Percentiles rank a stretch among this genome's conserved stretches.
Evolutionary conservation across 1,139 yeast genomes (phyloP).

Genomic region (Suhomyces taliae): DNA sequence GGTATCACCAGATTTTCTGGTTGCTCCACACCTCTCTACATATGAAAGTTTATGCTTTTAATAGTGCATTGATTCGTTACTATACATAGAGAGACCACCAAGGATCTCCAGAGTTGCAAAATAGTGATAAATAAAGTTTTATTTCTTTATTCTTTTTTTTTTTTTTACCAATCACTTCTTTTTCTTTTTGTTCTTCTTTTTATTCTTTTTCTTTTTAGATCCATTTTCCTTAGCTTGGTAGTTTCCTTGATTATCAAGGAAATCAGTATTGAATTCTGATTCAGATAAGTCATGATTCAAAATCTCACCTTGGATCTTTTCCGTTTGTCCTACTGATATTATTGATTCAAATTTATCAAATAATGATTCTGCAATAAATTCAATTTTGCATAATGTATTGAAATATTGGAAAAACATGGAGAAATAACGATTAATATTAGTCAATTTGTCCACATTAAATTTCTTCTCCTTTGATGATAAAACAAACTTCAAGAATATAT

Average conservation of each 20-base stretch:
- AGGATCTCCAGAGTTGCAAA: too few species aligned
- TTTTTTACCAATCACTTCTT: slow-evolving; percentile 8
- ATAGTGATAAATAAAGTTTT: too few species aligned
- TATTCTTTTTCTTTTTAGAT: slow-evolving; percentile 27
- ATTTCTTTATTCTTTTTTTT: not conserved
- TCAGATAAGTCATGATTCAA: slow-evolving; percentile 9
- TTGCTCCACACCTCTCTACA: too few species aligned
- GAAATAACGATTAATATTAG: slow-evolving; percentile 18
- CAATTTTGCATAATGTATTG: slow-evolving; percentile 34
- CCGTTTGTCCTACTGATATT: slow-evolving; percentile 20
- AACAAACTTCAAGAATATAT: slow-evolving; percentile 10
- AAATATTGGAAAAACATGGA: slow-evolving; percentile 27
- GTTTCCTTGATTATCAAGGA: slow-evolving; percentile 20
- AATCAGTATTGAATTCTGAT: slow-evolving; percentile 26
- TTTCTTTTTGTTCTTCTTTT: slow-evolving; percentile 23
- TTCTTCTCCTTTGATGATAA: slow-evolving; percentile 1
- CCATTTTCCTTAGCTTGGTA: slow-evolving; percentile 6
- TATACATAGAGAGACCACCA: too few species aligned
- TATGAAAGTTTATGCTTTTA: too few species aligned
- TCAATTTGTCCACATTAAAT: not conserved
- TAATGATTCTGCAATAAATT: slow-evolving; percentile 28
- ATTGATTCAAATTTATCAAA: slow-evolving; percentile 29
- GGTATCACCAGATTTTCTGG: too few species aligned
- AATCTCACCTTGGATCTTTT: not conserved
- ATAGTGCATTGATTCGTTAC: too few species aligned